Base-by-base conservation (phyloP, 495 filamentous ascomycete genomes). In the Cercophora newfieldiana region DNA sequence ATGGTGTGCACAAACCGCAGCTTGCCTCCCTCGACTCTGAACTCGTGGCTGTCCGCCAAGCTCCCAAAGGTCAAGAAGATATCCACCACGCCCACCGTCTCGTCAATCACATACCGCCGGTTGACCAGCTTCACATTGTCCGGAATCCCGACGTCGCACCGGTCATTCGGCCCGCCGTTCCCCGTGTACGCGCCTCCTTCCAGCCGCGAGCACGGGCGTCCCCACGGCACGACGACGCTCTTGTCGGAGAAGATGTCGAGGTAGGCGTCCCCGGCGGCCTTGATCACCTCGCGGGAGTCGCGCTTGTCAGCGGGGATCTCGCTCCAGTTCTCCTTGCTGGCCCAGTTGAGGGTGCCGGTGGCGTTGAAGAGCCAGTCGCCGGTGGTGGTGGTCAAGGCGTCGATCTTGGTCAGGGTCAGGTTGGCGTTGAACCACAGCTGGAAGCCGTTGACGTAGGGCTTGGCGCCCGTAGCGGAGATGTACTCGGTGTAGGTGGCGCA, bases 401-500 rank as follows among this genome's bases (percentile, higher is more conserved):
- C 83, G 33, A 83, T 71, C 63, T 78, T 76, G 30, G 68, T 61
- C 14, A 81, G 61, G 22, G 59, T 68, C 21, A 53, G 66, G 29
- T 70, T 67, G 30, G 56, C n/a, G n/a, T n/a, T 65, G 67, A 80
- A 75, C 56, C 77, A 77, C 56, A 83, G 68, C 66, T 84, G 83
- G 7, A 77, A 80, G 50, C 79, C 81, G 59, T 85, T 74, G 26
- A 86, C 83, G 68, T 84, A 81, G 3, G 81, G 83, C 57, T 77
- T 72, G 16, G 70, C 33, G 53, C 72, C 51, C 63, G 78, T 74
- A 26, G 82, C 80, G 19, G 78, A 74, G 56, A 85, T 75, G 59
- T 84, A 69, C 66, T 86, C 83, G 48, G 78, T 82, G 78, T 80
- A 86, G 58, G 81, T 82, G 14, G 81, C 81, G 76, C 83, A 86